Evolutionary conservation across 129 eudicot species (phyloP).

Genomic region (Tagetes patula): DNA sequence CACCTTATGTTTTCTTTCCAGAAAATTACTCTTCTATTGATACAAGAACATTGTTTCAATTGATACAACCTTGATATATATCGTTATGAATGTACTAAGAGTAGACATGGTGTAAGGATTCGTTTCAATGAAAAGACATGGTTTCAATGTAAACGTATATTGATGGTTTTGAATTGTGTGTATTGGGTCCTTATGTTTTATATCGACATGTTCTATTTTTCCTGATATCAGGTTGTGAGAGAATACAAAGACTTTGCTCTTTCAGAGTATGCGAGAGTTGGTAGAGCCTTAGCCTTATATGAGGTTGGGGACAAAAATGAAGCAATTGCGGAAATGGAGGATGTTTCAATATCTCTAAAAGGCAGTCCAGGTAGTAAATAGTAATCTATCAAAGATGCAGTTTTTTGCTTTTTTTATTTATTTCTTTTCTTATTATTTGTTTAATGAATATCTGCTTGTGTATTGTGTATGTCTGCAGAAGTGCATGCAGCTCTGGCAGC

Average conservation of each 20-base stretch:
- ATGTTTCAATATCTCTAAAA: conserved; percentile 56
- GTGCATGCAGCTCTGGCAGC: conserved; percentile 63
- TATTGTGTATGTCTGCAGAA: conserved; percentile 36
- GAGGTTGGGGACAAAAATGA: conserved; percentile 62
- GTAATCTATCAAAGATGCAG: background rate
- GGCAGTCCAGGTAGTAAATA: conserved; percentile 52
- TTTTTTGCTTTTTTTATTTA: background rate
- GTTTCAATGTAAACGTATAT: background rate
- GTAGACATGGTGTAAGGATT: too few relatives aligned
- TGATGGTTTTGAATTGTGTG: background rate
- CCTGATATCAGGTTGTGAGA: conserved; percentile 39
- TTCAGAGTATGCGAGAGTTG: conserved; percentile 61
- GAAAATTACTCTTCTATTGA: too few relatives aligned
- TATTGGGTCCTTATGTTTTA: background rate
- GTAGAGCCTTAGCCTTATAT: conserved; percentile 55
- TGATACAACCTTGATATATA: too few relatives aligned
- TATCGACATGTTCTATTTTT: background rate
- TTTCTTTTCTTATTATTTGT: background rate
- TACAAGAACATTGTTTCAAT: too few relatives aligned
- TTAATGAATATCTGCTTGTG: background rate
- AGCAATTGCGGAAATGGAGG: conserved; percentile 63
- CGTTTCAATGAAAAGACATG: too few relatives aligned
- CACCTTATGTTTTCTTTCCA: too few relatives aligned
- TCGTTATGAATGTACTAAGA: too few relatives aligned
- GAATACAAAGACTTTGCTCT: conserved; percentile 62